phyloP scores from a whole-genome alignment of 2,329 filamentous ascomycete species.

The Colletotrichum kahawae region DNA sequence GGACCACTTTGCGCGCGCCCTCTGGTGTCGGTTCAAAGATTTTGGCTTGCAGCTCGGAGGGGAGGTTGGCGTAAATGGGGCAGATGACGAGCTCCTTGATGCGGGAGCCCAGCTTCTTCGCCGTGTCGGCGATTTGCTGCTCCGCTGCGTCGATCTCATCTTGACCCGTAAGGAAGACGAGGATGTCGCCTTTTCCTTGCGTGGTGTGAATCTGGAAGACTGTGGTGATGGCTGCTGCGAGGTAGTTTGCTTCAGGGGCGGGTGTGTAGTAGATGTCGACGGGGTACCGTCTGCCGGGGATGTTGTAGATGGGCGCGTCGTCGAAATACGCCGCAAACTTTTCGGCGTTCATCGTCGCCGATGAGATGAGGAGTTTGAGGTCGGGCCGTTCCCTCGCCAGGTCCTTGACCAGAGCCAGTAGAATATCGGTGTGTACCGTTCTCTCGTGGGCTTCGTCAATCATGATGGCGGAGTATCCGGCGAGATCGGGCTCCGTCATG shows the following conservation, averaged over 20 bases:
- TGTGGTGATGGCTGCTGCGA: constrained; percentile 89
- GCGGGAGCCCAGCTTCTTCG: constrained; percentile 82
- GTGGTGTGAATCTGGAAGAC: constrained; percentile 94
- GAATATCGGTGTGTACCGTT: constrained; percentile 87
- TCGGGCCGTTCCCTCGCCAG: constrained; percentile 83
- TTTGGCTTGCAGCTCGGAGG: constrained; percentile 87
- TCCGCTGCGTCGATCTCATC: constrained; percentile 94
- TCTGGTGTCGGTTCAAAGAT: constrained; percentile 94
- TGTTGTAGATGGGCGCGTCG: constrained; percentile 91
- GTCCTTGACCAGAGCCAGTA: constrained; percentile 88
- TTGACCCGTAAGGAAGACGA: constrained; percentile 94
- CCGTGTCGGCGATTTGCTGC: constrained; percentile 82
- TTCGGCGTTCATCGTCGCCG: constrained; percentile 91
- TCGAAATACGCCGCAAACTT: constrained; percentile 94
- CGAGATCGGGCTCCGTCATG: constrained; percentile 84
- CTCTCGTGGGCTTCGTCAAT: constrained; percentile 98
- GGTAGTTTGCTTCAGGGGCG: constrained; percentile 91
- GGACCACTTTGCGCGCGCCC: constrained; percentile 84
- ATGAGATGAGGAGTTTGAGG: constrained; percentile 89
- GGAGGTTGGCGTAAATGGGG: constrained; percentile 93
- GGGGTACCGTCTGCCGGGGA: constrained; percentile 86
- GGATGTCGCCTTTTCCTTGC: constrained; percentile 83
- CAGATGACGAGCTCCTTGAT: constrained; percentile 88
- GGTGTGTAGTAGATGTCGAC: constrained; percentile 92
- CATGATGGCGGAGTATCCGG: constrained; percentile 86